Evolutionary conservation across 352 stramenopile species (phyloP), one percentile per base, ranked within the genome.

Genomic region (Phytophthora pini): DNA sequence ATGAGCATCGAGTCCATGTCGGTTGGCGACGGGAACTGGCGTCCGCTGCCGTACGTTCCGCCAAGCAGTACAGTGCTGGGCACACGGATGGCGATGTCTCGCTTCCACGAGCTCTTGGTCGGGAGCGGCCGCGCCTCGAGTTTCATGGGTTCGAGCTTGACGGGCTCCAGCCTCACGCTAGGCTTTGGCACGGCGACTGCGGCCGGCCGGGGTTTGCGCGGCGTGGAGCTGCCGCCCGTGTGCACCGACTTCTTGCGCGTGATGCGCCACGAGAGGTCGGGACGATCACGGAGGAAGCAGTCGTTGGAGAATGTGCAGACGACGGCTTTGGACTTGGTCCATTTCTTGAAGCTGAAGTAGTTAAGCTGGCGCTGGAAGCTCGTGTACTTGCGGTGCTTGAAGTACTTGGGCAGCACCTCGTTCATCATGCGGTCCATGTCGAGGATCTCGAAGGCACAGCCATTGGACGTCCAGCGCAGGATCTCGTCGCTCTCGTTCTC

Each of bases 301-400:
- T 85, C 74, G 74, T 91, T 89, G 26, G 79, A 89, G 56, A 92
- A 92, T 49, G 82, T 92, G 77, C 82, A 92, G 45, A 89, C 77
- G 46, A 82, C 74, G 39, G 82, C 74, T 68, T 87, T 85, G 70
- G 80, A 87, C 77, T 78, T 84, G 60, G 82, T 98, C 92, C 65
- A 85, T 52, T 82, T 95, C 67, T 76, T 83, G 53, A 82, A 90
- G 74, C 68, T 88, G 60, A 77, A 97, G 44, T 94, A 83, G 68
- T 94, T 94, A 49, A 98, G 79, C 71, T 96, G 90, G 10, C 92
- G 77, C 72, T 95, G 87, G 65, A 98, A 98, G 59, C 76, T 91
- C 52, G 84, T 86, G 66, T 93, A 90, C 61, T 93, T 95, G 61
- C 76, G 82, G 68, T 96, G 88, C 56, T 88, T 89, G 62, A 96